phyloP scores from a whole-genome alignment of 805 yeast species.

The Lachancea kluyveri region DNA sequence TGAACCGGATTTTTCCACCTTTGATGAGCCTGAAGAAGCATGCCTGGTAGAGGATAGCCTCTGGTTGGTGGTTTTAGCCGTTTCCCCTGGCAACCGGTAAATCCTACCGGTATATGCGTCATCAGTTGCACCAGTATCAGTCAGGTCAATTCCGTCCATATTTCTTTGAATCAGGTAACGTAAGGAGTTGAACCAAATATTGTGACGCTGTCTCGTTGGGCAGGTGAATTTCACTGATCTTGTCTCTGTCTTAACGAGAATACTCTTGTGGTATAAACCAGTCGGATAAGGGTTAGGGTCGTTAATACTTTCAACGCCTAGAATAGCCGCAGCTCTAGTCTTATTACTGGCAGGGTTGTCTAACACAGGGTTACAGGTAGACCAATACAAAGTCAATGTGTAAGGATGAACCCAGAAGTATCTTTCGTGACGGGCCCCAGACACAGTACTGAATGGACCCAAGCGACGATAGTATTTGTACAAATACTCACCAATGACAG shows the following conservation, averaged over 20 bases:
- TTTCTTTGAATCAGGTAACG: conserved; percentile 65
- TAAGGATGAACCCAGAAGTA: conserved; percentile 97
- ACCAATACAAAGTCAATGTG: conserved; percentile 87
- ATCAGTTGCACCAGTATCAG: conserved; percentile 37
- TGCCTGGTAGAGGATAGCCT: conserved; percentile 16
- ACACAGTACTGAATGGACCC: conserved; percentile 63
- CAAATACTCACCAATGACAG: conserved; percentile 86
- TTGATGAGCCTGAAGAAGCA: not conserved
- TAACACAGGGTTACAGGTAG: conserved; percentile 68
- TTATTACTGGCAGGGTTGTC: conserved; percentile 59
- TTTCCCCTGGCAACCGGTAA: conserved; percentile 22
- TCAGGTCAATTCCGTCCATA: conserved; percentile 49
- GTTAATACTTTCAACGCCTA: conserved; percentile 69
- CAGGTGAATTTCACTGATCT: conserved; percentile 76
- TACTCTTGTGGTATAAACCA: conserved; percentile 80
- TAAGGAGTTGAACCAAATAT: conserved; percentile 84
- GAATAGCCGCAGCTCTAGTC: conserved; percentile 75
- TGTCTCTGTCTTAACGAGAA: conserved; percentile 63
- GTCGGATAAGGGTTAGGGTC: conserved; percentile 87
- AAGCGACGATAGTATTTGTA: conserved; percentile 77
- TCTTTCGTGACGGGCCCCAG: conserved; percentile 80
- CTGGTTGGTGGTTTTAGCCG: conserved; percentile 11
- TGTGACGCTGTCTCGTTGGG: conserved; percentile 80
- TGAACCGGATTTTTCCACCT: conserved; percentile 1
- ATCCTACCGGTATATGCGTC: conserved; percentile 29